phyloP scores from a whole-genome alignment of 2,329 filamentous ascomycete species.

The Anthostomella pinea region DNA sequence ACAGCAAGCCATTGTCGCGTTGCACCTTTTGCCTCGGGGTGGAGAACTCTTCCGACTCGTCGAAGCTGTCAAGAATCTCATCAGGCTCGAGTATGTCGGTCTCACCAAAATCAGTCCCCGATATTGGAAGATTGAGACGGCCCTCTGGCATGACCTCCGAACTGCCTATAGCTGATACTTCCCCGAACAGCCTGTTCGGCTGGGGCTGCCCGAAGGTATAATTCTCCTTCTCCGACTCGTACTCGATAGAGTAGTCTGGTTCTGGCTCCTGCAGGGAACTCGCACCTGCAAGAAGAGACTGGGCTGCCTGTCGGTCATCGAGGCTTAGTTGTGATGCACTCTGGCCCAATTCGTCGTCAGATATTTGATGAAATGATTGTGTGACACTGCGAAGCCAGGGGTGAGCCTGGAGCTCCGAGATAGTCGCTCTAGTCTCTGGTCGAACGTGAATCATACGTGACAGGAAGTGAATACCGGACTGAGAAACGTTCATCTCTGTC shows the following conservation, averaged over 20 bases:
- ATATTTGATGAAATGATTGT: slow-evolving; percentile 59
- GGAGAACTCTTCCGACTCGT: slow-evolving; percentile 41
- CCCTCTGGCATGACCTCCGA: slow-evolving; percentile 49
- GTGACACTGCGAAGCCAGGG: slow-evolving; percentile 65
- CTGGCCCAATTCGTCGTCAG: slow-evolving; percentile 57
- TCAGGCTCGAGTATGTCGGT: slow-evolving; percentile 37
- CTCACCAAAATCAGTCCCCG: slow-evolving; percentile 29
- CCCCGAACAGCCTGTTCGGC: slow-evolving; percentile 50
- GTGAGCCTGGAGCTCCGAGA: slow-evolving; percentile 66
- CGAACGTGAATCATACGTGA: slow-evolving; percentile 77
- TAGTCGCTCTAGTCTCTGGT: slow-evolving; percentile 72
- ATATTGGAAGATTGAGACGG: slow-evolving; percentile 46
- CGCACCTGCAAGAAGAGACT: slow-evolving; percentile 26
- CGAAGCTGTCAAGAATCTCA: slow-evolving; percentile 46
- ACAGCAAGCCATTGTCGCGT: slow-evolving; percentile 13
- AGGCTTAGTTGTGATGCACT: slow-evolving; percentile 64
- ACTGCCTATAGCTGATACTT: slow-evolving; percentile 55
- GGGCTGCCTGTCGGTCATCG: slow-evolving; percentile 39
- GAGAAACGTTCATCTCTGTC: slow-evolving; percentile 55
- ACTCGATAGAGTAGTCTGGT: slow-evolving; percentile 46
- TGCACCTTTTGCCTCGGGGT: slow-evolving; percentile 32
- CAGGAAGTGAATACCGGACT: slow-evolving; percentile 70
- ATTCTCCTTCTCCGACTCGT: slow-evolving; percentile 80
- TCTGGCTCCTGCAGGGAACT: slow-evolving; percentile 31
- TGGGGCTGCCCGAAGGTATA: slow-evolving; percentile 59